These are phyloP conservation scores for Epichloe glyceriae DNA, from an alignment of 2,329 filamentous ascomycete species.

Conservation along the genomic window DNA sequence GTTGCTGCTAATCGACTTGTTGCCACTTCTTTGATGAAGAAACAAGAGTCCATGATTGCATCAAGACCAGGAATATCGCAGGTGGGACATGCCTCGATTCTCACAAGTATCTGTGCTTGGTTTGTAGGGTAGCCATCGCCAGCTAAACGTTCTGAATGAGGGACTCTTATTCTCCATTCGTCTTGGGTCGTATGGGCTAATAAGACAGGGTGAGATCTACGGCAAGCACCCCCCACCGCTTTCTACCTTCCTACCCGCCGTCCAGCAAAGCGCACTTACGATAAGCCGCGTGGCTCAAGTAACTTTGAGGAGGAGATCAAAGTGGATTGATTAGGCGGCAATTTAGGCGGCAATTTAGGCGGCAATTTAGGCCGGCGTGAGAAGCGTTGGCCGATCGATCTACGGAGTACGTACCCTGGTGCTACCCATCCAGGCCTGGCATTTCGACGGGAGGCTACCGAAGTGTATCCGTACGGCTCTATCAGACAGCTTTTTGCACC, in stretches of 20 bases:
- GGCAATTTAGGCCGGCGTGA: no score
- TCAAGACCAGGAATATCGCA: background rate
- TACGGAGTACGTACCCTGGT: background rate
- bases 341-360: background rate
- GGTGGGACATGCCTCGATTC: background rate
- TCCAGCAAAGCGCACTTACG: no score
- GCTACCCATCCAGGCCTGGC: no score
- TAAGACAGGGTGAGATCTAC: constrained; percentile 6
- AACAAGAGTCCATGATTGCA: background rate
- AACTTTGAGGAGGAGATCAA: no score
- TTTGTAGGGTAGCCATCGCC: constrained; percentile 18
- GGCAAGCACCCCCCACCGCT: background rate
- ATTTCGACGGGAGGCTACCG: background rate
- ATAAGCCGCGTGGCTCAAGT: no score
- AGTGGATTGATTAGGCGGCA: background rate
- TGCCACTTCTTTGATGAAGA: background rate
- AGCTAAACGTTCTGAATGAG: constrained; percentile 18
- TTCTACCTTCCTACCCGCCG: no score
- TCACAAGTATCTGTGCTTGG: background rate
- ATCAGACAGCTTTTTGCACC: background rate
- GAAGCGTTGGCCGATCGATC: no score
- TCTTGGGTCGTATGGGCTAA: constrained; percentile 28
- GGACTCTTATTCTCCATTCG: constrained; percentile 30
- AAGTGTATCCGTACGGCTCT: background rate
- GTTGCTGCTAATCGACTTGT: background rate